These are phyloP conservation scores for Cryptosporidium bovis DNA, from an alignment of 169 alveolate species.

Conservation along the genomic window DNA sequence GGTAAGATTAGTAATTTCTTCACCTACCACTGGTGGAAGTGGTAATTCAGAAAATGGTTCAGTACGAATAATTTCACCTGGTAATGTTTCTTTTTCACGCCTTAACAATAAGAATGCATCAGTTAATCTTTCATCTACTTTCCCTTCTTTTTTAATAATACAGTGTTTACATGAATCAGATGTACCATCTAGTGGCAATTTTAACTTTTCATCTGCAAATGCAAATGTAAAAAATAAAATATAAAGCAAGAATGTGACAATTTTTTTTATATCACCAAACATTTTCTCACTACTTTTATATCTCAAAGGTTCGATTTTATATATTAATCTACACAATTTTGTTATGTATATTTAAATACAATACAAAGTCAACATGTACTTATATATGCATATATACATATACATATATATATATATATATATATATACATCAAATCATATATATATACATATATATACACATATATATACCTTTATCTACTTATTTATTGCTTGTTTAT, in stretches of 20 bases:
- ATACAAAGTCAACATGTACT: too few species aligned
- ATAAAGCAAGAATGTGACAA: neutral
- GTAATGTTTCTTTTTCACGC: neutral
- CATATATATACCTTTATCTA: too few species aligned
- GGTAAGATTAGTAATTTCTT: neutral
- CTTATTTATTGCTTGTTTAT: too few species aligned
- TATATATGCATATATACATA: too few species aligned
- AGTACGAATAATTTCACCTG: neutral
- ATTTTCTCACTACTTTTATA: too few species aligned
- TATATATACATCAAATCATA: too few species aligned
- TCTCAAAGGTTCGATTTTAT: too few species aligned
- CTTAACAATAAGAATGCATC: slow-evolving; percentile 22
- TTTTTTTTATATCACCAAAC: slow-evolving; percentile 5
- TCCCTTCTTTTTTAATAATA: neutral
- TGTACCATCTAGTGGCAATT: neutral
- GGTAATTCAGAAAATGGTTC: slow-evolving; percentile 14
- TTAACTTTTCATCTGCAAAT: neutral
- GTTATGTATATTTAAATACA: too few species aligned
- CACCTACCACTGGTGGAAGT: slow-evolving; percentile 18
- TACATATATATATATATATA: too few species aligned
- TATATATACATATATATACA: too few species aligned
- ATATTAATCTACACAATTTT: too few species aligned
- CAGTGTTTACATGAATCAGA: slow-evolving; percentile 11
- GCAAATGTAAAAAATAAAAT: slow-evolving; percentile 1
- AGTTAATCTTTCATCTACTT: neutral